phyloP scores from a whole-genome alignment of 305 asterid genomes.

The Solanum hybrid region DNA sequence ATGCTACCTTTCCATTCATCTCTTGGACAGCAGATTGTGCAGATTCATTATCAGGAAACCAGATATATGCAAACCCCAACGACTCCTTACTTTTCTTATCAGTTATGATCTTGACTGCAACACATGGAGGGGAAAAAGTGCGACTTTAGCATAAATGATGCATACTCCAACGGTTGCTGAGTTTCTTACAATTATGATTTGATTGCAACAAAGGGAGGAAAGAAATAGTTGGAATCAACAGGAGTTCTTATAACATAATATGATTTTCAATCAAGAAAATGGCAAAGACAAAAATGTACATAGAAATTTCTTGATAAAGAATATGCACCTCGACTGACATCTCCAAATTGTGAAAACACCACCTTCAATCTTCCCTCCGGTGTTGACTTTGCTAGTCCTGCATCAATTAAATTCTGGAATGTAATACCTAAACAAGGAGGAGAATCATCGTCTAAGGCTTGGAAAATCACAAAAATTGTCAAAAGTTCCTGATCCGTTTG shows the following conservation, averaged over 20 bases:
- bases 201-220: not conserved
- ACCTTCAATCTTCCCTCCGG: constrained; percentile 4
- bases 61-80: constrained; percentile 8
- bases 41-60: constrained; percentile 2
- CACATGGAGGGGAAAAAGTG: not conserved
- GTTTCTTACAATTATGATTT: not conserved
- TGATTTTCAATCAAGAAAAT: not conserved
- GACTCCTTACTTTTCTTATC: constrained; percentile 6
- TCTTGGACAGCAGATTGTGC: constrained; percentile 1
- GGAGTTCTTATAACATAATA: not conserved
- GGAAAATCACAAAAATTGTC: not conserved
- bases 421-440: not conserved
- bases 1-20: constrained; percentile 10
- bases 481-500: not conserved
- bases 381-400: constrained; percentile 11
- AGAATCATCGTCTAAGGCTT: not conserved
- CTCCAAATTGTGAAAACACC: constrained; percentile 5
- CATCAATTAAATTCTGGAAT: not conserved
- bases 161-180: not conserved
- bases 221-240: not conserved
- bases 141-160: not conserved
- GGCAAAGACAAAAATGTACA: not conserved
- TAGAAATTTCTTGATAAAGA: not conserved
- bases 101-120: constrained; percentile 6
- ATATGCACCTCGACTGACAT: constrained; percentile 5